phyloP scores from a whole-genome alignment of 2,329 filamentous ascomycete species.

The Paecilomyces variotii region DNA sequence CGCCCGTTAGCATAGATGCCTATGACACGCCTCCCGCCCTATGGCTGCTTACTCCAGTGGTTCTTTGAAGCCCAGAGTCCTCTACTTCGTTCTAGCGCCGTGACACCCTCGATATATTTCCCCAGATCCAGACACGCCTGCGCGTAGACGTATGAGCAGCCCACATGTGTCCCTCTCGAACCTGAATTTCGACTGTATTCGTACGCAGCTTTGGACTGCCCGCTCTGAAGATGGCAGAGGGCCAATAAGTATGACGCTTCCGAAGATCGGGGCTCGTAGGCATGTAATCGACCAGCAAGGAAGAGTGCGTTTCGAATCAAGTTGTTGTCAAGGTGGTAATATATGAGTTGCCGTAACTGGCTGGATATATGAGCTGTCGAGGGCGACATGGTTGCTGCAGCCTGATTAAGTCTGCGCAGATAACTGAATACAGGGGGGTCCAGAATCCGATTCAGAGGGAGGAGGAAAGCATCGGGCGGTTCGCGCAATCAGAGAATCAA shows the following conservation, averaged over 20 bases:
- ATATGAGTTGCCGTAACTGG: slow-evolving; percentile 58
- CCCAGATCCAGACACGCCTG: slow-evolving; percentile 78
- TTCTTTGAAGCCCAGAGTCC: slow-evolving; percentile 67
- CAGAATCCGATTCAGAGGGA: background rate
- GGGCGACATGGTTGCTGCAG: slow-evolving; percentile 44
- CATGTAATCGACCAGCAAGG: slow-evolving; percentile 76
- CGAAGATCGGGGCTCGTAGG: slow-evolving; percentile 70
- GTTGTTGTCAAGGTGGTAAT: slow-evolving; percentile 80
- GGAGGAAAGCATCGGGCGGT: background rate
- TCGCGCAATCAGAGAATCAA: background rate
- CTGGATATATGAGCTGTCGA: slow-evolving; percentile 46
- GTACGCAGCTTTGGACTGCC: slow-evolving; percentile 76
- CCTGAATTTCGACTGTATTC: slow-evolving; percentile 68
- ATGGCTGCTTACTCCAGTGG: slow-evolving; percentile 58
- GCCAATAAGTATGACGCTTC: slow-evolving; percentile 79
- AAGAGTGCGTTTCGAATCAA: slow-evolving; percentile 86
- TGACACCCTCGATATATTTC: slow-evolving; percentile 70
- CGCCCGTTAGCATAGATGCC: background rate
- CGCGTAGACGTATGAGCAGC: slow-evolving; percentile 86
- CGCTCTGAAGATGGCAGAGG: slow-evolving; percentile 74
- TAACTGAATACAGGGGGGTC: background rate
- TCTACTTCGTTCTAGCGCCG: slow-evolving; percentile 73
- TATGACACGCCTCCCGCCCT: background rate
- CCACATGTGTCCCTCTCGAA: slow-evolving; percentile 65
- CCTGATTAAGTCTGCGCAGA: background rate